Conservation (phyloP, 2,329 filamentous ascomycete genomes). For the Parafenestella ontariensis region DNA sequence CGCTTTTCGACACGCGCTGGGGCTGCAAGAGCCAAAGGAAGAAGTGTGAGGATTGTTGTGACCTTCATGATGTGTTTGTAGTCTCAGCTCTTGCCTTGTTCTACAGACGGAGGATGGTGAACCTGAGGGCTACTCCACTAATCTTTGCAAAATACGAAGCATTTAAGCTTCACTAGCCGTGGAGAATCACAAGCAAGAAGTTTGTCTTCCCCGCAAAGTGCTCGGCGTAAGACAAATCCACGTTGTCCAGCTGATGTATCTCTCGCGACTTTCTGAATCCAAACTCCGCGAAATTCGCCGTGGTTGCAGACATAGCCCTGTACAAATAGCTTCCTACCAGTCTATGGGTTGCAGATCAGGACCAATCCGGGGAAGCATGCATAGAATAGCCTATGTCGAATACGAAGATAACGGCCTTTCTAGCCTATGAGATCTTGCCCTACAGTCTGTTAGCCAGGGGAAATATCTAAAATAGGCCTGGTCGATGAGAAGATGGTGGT, state of each 20-base stretch:
- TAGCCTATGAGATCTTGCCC: conserved; percentile 10
- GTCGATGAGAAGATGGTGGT: conserved; percentile 5
- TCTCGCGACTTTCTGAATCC: conserved; percentile 4
- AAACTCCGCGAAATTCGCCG: conserved; percentile 15
- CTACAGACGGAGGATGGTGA: neutral
- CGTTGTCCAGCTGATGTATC: conserved; percentile 25
- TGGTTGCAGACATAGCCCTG: conserved; percentile 28
- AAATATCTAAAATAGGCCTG: conserved; percentile 5
- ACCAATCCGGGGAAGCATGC: conserved; percentile 5
- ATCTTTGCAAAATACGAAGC: conserved; percentile 8
- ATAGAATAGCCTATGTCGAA: conserved; percentile 2
- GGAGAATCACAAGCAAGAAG: conserved; percentile 25
- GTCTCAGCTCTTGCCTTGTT: neutral
- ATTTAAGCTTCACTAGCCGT: conserved; percentile 6
- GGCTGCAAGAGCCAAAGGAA: conserved; percentile 41
- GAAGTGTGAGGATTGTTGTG: conserved; percentile 23
- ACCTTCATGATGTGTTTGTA: conserved; percentile 37
- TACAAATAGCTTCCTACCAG: conserved; percentile 1
- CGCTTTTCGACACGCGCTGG: conserved; percentile 53
- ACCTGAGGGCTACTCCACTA: neutral
- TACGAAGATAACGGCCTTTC: neutral
- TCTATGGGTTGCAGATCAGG: conserved; percentile 12
- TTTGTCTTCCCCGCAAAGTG: conserved; percentile 10
- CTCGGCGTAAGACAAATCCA: conserved; percentile 21
- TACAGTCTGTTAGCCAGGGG: conserved; percentile 13